Percentiles rank a stretch among this genome's conserved stretches.
Conservation (phyloP, 1,139 yeast genomes). For the Geotrichum histeridarum region DNA sequence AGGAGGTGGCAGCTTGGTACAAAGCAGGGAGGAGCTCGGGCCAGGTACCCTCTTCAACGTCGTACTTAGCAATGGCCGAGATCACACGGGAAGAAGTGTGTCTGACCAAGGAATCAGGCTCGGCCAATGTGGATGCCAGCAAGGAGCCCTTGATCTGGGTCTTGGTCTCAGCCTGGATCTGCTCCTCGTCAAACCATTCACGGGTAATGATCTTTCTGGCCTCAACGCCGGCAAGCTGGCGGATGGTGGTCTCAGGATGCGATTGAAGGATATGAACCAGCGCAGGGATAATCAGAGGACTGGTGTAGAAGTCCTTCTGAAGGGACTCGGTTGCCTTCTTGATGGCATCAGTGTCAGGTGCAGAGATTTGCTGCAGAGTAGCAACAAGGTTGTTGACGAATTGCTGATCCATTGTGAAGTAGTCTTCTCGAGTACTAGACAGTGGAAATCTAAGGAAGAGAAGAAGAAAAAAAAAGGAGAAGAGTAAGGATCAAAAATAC, state of each 20-base stretch:
- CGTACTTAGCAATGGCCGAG: constrained; percentile 76
- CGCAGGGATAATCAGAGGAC: constrained; percentile 71
- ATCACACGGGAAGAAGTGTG: constrained; percentile 88
- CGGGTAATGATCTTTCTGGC: constrained; percentile 74
- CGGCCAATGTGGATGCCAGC: constrained; percentile 64
- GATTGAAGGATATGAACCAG: constrained; percentile 74
- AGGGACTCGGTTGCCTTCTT: constrained; percentile 77
- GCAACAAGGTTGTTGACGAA: constrained; percentile 67
- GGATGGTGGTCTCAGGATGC: constrained; percentile 54
- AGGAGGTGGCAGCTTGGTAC: constrained; percentile 60
- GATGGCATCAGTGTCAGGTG: constrained; percentile 71
- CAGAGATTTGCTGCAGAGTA: constrained; percentile 68
- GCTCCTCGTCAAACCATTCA: constrained; percentile 55
- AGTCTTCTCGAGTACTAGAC: neutral
- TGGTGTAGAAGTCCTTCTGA: constrained; percentile 67
- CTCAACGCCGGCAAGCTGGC: constrained; percentile 91
- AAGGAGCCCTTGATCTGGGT: constrained; percentile 61
- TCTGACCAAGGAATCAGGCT: constrained; percentile 63
- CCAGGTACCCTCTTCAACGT: constrained; percentile 68
- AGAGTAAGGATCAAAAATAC: neutral
- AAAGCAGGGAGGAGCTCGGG: constrained; percentile 68
- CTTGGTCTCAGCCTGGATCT: constrained; percentile 43
- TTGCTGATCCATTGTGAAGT: constrained; percentile 58
- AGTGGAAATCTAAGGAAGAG: constrained; percentile 1
- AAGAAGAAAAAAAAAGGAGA: constrained; percentile 14